phyloP scores from a whole-genome alignment of 208 protist species.

The Giardia muris region DNA sequence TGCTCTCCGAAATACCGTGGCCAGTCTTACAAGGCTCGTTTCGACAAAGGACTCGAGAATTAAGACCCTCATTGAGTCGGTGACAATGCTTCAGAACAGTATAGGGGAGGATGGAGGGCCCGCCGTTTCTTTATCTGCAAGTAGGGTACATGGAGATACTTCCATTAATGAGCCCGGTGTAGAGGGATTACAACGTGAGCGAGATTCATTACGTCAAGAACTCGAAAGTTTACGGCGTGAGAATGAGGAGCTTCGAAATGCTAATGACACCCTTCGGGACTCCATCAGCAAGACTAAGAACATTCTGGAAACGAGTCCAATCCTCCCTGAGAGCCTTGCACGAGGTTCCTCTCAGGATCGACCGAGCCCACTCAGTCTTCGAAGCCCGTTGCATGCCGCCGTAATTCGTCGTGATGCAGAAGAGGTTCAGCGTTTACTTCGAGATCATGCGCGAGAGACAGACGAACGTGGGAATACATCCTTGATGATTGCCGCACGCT shows the following conservation, averaged over 20 bases:
- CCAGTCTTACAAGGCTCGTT: not conserved
- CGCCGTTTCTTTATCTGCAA: too few relatives aligned
- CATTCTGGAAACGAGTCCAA: not conserved
- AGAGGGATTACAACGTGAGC: not conserved
- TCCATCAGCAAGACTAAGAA: not conserved
- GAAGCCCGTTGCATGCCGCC: not conserved
- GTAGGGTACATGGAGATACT: too few relatives aligned
- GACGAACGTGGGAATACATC: not conserved
- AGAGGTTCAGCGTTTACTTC: not conserved
- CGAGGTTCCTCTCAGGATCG: not conserved
- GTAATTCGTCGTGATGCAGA: not conserved
- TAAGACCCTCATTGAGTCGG: not conserved
- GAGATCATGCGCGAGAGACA: not conserved
- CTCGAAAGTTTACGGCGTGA: not conserved
- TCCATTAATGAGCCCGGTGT: too few relatives aligned
- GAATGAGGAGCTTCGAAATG: not conserved
- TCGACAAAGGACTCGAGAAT: not conserved
- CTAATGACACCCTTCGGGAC: not conserved
- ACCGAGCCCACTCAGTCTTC: not conserved
- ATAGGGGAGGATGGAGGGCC: too few relatives aligned
- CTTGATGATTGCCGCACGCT: not conserved
- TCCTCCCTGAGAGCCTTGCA: not conserved
- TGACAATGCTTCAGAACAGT: not conserved
- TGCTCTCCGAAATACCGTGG: not conserved
- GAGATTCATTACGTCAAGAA: not conserved